Evolutionary conservation across 2,329 filamentous ascomycete genomes (phyloP), one percentile per base, ranked within the genome.

Genomic region (Neopestalotiopsis sp.): DNA sequence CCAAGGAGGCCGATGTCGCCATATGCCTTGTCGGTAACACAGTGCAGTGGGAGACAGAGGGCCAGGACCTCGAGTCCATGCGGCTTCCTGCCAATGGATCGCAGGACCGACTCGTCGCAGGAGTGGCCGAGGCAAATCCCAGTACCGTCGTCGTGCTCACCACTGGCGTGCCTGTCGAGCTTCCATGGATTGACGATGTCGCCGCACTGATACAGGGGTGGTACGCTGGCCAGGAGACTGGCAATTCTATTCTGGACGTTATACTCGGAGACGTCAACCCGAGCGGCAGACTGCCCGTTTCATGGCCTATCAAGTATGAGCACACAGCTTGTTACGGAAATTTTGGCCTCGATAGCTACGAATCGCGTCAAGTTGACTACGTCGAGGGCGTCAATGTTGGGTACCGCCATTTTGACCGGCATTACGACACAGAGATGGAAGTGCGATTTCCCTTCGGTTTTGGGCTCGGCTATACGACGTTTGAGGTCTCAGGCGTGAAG

Each of bases 361-460:
- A 63, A 13, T 70, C 67, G 62, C 93, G 93, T 0, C 93, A 97
- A 76, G 92, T 95, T 73, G 90, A 93, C 72, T 97, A 95, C 78
- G 86, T 85, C 1, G 93, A 97, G 76, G 93, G 93, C 0, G 82
- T 97, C 0, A 94, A 94, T 76, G 90, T 97, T 73, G 95, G 97
- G 82, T 97, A 97, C 81, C 90, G 94, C n/a, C 89, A 94, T 79
- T 94, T 97, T 73, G 94, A 97, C 82, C 61, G 30, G 30, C 34
- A 63, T 24, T 63, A 63, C 61, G 91, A 91, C 75, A 79, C 90
- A 65, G 84, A 86, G 68, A 91, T 95, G 70, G 84, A 84, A 5
- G 94, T 94, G 1, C 91, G 92, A 1, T 97, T 90, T 77, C 91
- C 93, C 58, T 97, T 97, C 75, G 94, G 95, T 0, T 94, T 90